These are phyloP conservation scores for Amphibolis antarctica DNA, from an alignment of 106 monocot species.

Conservation along the genomic window DNA sequence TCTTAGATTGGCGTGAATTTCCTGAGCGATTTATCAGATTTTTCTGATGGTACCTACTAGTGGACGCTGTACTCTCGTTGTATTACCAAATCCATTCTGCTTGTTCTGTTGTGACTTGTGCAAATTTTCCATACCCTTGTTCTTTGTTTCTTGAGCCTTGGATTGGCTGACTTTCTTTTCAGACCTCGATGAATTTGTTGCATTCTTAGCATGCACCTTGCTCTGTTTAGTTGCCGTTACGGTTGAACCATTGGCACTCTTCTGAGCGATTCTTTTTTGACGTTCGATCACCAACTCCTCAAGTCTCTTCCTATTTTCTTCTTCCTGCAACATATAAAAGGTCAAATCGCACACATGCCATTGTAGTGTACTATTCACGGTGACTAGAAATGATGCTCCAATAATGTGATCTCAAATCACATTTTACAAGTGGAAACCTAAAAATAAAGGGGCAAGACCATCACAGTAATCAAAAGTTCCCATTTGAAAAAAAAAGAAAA, in stretches of 20 bases:
- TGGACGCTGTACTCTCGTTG: neutral
- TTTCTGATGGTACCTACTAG: neutral
- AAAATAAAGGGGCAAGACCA: too few relatives aligned
- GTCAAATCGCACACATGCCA: neutral
- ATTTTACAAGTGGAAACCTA: too few relatives aligned
- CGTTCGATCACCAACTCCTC: constrained; percentile 7
- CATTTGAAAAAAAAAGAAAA: too few relatives aligned
- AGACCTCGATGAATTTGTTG: neutral
- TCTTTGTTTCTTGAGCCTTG: neutral
- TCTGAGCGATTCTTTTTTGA: constrained; percentile 13
- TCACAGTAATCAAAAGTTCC: too few relatives aligned
- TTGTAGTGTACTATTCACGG: neutral
- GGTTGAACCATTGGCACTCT: constrained; percentile 2
- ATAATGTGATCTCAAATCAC: neutral
- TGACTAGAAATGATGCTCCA: neutral
- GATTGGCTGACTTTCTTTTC: neutral
- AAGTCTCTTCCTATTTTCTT: constrained; percentile 10
- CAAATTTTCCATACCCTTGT: neutral
- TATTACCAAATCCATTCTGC: neutral
- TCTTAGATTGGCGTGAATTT: neutral
- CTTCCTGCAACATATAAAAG: constrained; percentile 8
- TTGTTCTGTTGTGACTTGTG: neutral
- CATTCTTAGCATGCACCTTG: neutral
- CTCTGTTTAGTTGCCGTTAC: neutral
- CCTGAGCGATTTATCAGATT: neutral